phyloP scores from a whole-genome alignment of 768 basidiomycete genomes.

The Multifurca ochricompacta region DNA sequence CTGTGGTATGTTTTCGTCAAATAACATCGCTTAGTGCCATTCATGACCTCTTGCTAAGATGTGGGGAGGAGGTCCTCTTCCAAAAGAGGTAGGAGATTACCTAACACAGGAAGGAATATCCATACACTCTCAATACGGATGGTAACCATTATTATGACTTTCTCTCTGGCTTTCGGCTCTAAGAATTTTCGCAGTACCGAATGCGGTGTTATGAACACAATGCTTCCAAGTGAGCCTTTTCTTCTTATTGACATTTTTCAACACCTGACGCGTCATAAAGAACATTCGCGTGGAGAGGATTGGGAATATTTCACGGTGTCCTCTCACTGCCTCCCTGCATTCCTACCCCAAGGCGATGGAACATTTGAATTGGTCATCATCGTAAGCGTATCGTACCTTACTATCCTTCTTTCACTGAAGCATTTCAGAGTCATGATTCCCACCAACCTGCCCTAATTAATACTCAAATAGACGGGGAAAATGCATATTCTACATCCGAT shows the following conservation, averaged over 20 bases:
- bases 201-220: constrained; percentile 21
- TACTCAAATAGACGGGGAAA: constrained; percentile 29
- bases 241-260: neutral
- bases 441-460: constrained; percentile 28
- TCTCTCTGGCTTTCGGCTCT: neutral
- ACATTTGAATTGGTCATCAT: constrained; percentile 22
- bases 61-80: constrained; percentile 28
- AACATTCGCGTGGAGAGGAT: constrained; percentile 20
- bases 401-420: neutral
- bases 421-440: constrained; percentile 19
- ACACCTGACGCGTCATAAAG: neutral
- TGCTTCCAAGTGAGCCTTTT: constrained; percentile 18
- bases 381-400: constrained; percentile 6
- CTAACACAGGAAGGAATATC: constrained; percentile 22
- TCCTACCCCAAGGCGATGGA: constrained; percentile 20
- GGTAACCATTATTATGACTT: constrained; percentile 12
- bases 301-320: constrained; percentile 24
- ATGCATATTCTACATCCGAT: constrained; percentile 38
- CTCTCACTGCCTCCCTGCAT: constrained; percentile 17
- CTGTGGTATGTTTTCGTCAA: constrained; percentile 19
- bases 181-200: constrained; percentile 18
- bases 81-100: constrained; percentile 23
- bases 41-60: constrained; percentile 19
- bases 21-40: neutral
- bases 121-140: constrained; percentile 22